Conservation (phyloP, 2,329 filamentous ascomycete species). For the Didymella exigua region DNA sequence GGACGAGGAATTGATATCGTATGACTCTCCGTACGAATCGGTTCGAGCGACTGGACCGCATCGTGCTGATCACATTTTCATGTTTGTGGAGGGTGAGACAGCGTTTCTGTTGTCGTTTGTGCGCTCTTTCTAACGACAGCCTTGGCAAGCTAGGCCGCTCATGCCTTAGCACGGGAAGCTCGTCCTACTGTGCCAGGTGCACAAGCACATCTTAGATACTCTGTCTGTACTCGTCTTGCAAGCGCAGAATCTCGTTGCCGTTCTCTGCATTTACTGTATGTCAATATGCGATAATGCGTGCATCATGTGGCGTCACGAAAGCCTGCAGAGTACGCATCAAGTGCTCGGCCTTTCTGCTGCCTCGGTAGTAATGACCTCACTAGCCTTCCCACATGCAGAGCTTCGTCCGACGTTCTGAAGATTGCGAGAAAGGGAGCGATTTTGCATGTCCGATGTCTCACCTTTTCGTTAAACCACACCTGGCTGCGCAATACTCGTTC, state of each 20-base stretch:
- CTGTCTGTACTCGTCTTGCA: not conserved
- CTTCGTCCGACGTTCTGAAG: constrained; percentile 24
- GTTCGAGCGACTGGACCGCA: not conserved
- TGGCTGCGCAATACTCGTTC: constrained; percentile 7
- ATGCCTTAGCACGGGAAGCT: constrained; percentile 6
- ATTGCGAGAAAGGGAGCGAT: constrained; percentile 18
- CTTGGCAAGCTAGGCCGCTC: constrained; percentile 11
- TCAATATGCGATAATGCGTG: not conserved
- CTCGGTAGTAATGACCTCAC: constrained; percentile 27
- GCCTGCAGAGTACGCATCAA: constrained; percentile 2
- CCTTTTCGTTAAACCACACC: constrained; percentile 14
- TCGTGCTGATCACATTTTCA: constrained; percentile 1
- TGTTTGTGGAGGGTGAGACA: constrained; percentile 20
- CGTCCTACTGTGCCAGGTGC: not conserved
- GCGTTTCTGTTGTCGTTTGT: constrained; percentile 12
- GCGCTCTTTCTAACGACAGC: constrained; percentile 2
- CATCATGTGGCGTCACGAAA: constrained; percentile 4
- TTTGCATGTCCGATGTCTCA: constrained; percentile 15
- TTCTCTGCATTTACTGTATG: not conserved
- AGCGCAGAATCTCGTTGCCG: not conserved
- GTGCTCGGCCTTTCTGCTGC: constrained; percentile 19
- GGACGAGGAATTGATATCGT: not conserved
- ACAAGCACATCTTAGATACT: not conserved
- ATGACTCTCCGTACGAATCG: not conserved
- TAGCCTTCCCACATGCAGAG: constrained; percentile 27